Evolutionary conservation across 768 basidiomycete species (phyloP).

Genomic region (Termitomyces sp.): DNA sequence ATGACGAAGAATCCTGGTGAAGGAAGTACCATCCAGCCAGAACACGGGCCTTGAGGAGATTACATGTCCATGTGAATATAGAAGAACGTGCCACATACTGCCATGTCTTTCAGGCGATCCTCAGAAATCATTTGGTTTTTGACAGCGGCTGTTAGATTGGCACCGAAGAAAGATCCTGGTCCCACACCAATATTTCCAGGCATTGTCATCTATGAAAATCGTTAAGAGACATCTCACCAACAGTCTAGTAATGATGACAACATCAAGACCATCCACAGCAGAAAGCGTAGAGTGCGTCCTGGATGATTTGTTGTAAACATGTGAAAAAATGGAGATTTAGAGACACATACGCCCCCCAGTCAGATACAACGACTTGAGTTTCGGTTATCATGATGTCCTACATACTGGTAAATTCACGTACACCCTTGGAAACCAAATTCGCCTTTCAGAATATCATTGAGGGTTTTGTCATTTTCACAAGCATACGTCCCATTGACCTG

Average conservation of each 20-base stretch:
- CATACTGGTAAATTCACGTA: constrained; percentile 19
- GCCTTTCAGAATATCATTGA: constrained; percentile 68
- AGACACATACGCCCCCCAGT: constrained; percentile 56
- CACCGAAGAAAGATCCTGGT: constrained; percentile 54
- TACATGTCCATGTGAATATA: not conserved
- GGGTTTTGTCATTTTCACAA: constrained; percentile 64
- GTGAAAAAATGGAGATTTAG: not conserved
- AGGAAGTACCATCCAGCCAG: constrained; percentile 67
- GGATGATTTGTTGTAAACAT: not conserved
- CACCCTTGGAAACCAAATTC: constrained; percentile 77
- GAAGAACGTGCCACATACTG: constrained; percentile 18
- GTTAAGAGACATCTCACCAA: not conserved
- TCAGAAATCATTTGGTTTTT: constrained; percentile 65
- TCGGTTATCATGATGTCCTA: not conserved
- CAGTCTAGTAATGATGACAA: constrained; percentile 18
- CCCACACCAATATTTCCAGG: constrained; percentile 40
- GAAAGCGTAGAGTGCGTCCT: constrained; percentile 55
- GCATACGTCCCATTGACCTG: constrained; percentile 67
- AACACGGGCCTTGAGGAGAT: constrained; percentile 53
- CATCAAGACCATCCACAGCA: constrained; percentile 61
- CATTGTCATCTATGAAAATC: constrained; percentile 60
- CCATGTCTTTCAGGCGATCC: constrained; percentile 72
- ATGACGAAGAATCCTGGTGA: constrained; percentile 56
- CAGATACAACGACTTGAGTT: constrained; percentile 55
- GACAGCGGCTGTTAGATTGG: constrained; percentile 63